These are phyloP conservation scores for Linderina pennispora DNA, from an alignment of 192 early-diverging fungal genomes.

Conservation along the genomic window DNA sequence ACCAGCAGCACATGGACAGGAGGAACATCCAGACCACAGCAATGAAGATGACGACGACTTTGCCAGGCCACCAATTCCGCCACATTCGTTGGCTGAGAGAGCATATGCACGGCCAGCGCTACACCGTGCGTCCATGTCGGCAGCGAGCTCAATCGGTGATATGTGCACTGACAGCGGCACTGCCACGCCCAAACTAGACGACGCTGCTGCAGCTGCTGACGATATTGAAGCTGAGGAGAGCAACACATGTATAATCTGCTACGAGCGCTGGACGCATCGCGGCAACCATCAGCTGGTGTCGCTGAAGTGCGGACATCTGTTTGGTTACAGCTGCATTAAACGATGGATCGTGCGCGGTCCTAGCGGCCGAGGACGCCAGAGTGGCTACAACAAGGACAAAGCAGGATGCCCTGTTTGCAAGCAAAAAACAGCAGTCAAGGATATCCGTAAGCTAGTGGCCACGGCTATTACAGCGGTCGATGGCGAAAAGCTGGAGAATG, in stretches of 20 bases:
- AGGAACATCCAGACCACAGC: too few species aligned
- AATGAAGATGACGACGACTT: too few species aligned
- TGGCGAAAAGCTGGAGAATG: slow-evolving; percentile 1
- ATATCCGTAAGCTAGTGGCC: slow-evolving; percentile 31
- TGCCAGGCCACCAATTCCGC: too few species aligned
- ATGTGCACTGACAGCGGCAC: too few species aligned
- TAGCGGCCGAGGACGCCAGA: background rate
- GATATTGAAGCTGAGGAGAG: too few species aligned
- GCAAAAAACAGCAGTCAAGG: slow-evolving; percentile 10
- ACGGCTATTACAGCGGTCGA: slow-evolving; percentile 18
- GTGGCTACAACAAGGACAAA: background rate
- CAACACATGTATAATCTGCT: slow-evolving; percentile 29
- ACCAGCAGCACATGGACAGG: too few species aligned
- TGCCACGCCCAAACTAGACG: too few species aligned
- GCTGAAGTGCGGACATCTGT: slow-evolving; percentile 39
- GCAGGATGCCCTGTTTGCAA: slow-evolving; percentile 37
- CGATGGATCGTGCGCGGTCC: slow-evolving; percentile 17
- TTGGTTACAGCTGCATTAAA: slow-evolving; percentile 24
- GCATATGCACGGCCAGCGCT: too few species aligned
- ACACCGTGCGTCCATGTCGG: too few species aligned
- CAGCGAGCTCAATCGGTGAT: too few species aligned
- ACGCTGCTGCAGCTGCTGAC: too few species aligned
- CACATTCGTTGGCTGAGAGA: too few species aligned
- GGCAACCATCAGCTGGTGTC: slow-evolving; percentile 21
- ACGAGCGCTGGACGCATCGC: slow-evolving; percentile 26